A percentile compares a stretch with the other conserved stretches of the same genome.
Conservation (phyloP, 805 yeast genomes). For the Wickerhamomyces canadensis region DNA sequence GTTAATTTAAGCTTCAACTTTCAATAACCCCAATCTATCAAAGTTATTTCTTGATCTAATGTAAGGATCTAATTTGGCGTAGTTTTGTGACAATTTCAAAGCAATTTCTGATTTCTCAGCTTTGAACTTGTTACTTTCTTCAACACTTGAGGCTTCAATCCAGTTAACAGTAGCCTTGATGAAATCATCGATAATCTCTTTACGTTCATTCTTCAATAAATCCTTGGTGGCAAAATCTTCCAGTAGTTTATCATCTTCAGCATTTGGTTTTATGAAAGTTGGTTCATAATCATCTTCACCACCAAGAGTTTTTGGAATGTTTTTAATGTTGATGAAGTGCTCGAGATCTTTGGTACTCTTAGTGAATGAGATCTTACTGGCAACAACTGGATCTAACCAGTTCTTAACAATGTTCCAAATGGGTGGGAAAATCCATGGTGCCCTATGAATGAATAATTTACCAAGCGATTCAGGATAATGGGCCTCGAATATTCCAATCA, state of each 20-base stretch:
- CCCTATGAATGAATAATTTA: constrained; percentile 77
- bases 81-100: constrained; percentile 52
- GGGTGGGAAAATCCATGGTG: constrained; percentile 95
- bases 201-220: constrained; percentile 45
- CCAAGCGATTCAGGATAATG: constrained; percentile 96
- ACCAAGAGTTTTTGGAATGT: constrained; percentile 69
- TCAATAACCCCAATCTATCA: constrained; percentile 60
- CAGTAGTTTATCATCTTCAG: constrained; percentile 47
- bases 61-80: constrained; percentile 70
- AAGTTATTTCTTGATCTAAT: constrained; percentile 72
- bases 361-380: constrained; percentile 83
- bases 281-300: constrained; percentile 60
- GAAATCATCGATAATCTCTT: constrained; percentile 45
- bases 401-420: constrained; percentile 90
- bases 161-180: constrained; percentile 67
- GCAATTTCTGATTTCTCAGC: constrained; percentile 51
- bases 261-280: constrained; percentile 56
- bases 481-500: constrained; percentile 86
- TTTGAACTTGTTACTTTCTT: constrained; percentile 42
- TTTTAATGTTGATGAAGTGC: constrained; percentile 50
- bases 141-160: constrained; percentile 59
- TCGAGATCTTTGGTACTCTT: constrained; percentile 61
- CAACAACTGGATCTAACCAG: constrained; percentile 97
- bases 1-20: constrained; percentile 5
- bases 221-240: constrained; percentile 41